phyloP scores from a whole-genome alignment of 2,329 filamentous ascomycete genomes.

The Sporothrix globosa region DNA sequence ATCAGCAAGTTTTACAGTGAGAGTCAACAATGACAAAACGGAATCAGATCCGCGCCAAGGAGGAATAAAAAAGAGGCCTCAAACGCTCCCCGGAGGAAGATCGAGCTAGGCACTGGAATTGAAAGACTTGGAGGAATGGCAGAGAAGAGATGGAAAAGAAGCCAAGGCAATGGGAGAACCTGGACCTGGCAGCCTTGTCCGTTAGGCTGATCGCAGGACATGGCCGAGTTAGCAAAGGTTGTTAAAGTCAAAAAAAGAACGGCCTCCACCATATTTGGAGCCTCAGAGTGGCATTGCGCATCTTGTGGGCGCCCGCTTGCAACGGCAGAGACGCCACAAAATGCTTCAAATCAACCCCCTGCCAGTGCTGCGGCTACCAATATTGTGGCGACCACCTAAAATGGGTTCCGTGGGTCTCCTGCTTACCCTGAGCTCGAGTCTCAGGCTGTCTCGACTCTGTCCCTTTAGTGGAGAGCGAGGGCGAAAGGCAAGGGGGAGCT shows the following conservation, averaged over 20 bases:
- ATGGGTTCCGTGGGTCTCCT: background rate
- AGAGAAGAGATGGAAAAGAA: background rate
- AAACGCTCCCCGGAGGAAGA: background rate
- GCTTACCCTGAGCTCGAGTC: no score
- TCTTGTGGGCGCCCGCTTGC: conserved; percentile 7
- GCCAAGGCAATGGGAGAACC: background rate
- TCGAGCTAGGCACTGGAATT: background rate
- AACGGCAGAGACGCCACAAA: background rate
- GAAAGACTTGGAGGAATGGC: no score
- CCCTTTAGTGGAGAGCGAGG: background rate
- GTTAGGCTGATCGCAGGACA: conserved; percentile 1
- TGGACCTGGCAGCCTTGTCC: conserved; percentile 16
- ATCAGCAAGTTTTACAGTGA: background rate
- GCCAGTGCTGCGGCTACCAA: conserved; percentile 7
- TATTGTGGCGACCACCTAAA: background rate
- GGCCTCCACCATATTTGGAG: conserved; percentile 15
- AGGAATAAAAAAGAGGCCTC: background rate
- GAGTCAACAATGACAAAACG: background rate
- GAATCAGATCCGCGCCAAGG: background rate
- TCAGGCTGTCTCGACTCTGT: no score
- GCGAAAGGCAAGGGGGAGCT: background rate
- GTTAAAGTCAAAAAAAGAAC: background rate
- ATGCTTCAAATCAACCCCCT: background rate
- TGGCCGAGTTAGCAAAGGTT: background rate
- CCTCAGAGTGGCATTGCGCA: conserved; percentile 8